Percentiles rank a stretch among this genome's conserved stretches.
These are phyloP conservation scores for Aspergillus affinis DNA, from an alignment of 495 filamentous ascomycete species.

Conservation along the genomic window DNA sequence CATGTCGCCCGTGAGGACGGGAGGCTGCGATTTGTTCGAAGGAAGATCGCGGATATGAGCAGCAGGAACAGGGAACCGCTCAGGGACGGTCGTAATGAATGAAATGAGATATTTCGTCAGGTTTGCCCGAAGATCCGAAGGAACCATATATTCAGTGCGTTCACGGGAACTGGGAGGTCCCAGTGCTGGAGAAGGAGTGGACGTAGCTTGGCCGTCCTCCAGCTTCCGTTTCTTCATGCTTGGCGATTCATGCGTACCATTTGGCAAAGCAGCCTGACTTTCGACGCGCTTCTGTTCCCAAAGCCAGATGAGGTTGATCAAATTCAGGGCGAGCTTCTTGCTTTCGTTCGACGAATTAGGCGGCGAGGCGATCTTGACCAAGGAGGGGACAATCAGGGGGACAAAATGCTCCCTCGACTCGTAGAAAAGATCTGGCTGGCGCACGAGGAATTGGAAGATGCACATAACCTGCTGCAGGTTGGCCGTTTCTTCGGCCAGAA, in stretches of 20 bases:
- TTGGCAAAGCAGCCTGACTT: conserved; percentile 38
- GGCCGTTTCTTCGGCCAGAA: conserved; percentile 91
- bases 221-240: conserved; percentile 74
- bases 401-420: conserved; percentile 90
- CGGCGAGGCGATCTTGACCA: conserved; percentile 83
- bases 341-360: conserved; percentile 88
- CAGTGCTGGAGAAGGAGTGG: conserved; percentile 42
- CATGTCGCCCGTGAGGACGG: conserved; percentile 66
- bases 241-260: conserved; percentile 63
- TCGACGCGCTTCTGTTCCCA: conserved; percentile 86
- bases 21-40: conserved; percentile 42
- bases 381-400: conserved; percentile 79
- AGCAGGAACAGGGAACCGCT: conserved; percentile 74
- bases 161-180: conserved; percentile 54
- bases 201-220: conserved; percentile 50
- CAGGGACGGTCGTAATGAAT: conserved; percentile 86
- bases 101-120: conserved; percentile 92
- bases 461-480: conserved; percentile 95
- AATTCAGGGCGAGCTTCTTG: conserved; percentile 85
- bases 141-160: conserved; percentile 66
- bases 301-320: conserved; percentile 84
- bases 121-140: conserved; percentile 62
- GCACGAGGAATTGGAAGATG: conserved; percentile 95
- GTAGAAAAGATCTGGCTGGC: conserved; percentile 91
- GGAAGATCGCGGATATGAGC: conserved; percentile 59